phyloP scores from a whole-genome alignment of 441 rosid species.

The Pelargonium myrrhifolium region DNA sequence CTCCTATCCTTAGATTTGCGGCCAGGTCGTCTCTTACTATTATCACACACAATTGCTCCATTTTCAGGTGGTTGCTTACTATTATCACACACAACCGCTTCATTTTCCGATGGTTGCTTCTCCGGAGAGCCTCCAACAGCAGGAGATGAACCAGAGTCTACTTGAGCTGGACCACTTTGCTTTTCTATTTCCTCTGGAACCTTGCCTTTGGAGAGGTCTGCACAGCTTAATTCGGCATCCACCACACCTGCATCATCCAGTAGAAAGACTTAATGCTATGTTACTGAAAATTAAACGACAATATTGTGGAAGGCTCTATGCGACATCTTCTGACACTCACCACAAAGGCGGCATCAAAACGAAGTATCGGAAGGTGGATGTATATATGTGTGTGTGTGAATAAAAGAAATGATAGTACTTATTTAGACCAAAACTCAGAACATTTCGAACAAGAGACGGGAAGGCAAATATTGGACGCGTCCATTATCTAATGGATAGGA shows the following conservation, averaged over 20 bases:
- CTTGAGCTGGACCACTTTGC: constrained; percentile 25
- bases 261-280: too few species aligned
- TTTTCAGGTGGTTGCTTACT: constrained; percentile 19
- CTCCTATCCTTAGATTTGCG: constrained; percentile 36
- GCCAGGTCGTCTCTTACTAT: constrained; percentile 22
- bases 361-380: background rate
- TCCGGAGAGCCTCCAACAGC: constrained; percentile 18
- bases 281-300: background rate
- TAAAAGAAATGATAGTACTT: background rate
- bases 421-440: background rate
- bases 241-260: constrained; percentile 29
- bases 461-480: background rate
- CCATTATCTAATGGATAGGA: constrained; percentile 7
- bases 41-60: constrained; percentile 25
- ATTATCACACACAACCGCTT: constrained; percentile 24
- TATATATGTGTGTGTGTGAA: background rate
- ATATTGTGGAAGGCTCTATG: background rate
- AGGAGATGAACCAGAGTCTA: constrained; percentile 17
- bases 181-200: constrained; percentile 23
- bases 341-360: background rate
- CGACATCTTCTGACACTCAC: background rate
- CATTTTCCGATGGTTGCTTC: constrained; percentile 20
- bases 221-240: constrained; percentile 23
- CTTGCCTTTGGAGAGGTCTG: constrained; percentile 25
- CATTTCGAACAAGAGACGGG: background rate